These are phyloP conservation scores for Posidonia oceanica DNA, from an alignment of 116 monocot species.

Conservation along the genomic window DNA sequence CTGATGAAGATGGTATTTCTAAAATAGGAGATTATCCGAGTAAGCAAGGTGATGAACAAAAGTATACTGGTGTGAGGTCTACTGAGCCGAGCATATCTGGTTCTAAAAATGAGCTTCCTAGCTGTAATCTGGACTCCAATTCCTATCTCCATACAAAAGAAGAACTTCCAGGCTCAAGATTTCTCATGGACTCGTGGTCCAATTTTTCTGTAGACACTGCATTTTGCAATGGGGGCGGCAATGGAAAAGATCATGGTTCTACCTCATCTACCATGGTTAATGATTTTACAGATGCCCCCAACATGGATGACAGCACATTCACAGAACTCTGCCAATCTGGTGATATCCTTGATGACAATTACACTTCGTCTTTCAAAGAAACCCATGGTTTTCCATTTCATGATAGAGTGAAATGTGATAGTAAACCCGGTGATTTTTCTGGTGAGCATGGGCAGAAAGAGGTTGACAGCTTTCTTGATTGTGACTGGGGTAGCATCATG, in stretches of 20 bases:
- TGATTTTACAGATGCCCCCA: slow-evolving; percentile 21
- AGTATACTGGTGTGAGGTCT: slow-evolving; percentile 11
- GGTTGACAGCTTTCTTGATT: slow-evolving; percentile 55
- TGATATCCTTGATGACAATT: slow-evolving; percentile 8
- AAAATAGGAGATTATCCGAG: slow-evolving; percentile 24
- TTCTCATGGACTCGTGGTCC: slow-evolving; percentile 64
- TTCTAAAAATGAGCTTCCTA: slow-evolving; percentile 25
- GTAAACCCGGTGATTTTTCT: slow-evolving; percentile 27
- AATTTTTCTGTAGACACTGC: slow-evolving; percentile 46
- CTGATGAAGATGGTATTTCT: slow-evolving; percentile 26
- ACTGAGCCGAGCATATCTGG: slow-evolving; percentile 15
- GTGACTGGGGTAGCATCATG: slow-evolving; percentile 77
- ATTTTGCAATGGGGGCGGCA: slow-evolving; percentile 23
- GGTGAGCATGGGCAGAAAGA: slow-evolving; percentile 38
- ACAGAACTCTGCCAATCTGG: slow-evolving; percentile 14
- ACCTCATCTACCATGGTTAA: slow-evolving; percentile 24
- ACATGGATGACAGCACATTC: slow-evolving; percentile 25
- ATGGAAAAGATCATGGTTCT: slow-evolving; percentile 20
- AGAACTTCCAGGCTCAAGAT: slow-evolving; percentile 38
- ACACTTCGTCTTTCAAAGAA: slow-evolving; percentile 14
- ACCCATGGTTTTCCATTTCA: slow-evolving; percentile 19
- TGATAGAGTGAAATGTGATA: slow-evolving; percentile 40
- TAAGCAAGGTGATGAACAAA: slow-evolving; percentile 31
- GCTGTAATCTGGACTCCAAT: slow-evolving; percentile 17
- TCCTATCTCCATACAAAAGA: slow-evolving; percentile 27